Percentiles rank a stretch among this genome's conserved stretches.
Conservation (phyloP, 345 rosid genomes). For the Heritiera littoralis region DNA sequence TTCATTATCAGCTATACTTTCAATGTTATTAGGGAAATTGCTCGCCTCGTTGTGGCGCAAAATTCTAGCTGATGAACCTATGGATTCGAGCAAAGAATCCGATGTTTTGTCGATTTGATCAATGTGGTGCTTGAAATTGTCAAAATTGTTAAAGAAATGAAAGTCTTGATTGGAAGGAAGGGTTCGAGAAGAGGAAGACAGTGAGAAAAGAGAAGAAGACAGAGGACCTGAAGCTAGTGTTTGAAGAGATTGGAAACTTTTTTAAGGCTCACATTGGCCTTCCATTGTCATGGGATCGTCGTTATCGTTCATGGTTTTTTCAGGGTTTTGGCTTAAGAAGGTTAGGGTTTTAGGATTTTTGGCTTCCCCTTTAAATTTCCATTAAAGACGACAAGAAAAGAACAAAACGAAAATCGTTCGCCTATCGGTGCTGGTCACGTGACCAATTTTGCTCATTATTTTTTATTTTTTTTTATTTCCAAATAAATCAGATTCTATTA, state of each 20-base stretch:
- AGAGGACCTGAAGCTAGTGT: slow-evolving; percentile 43
- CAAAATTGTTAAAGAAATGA: slow-evolving; percentile 80
- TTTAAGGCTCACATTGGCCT: slow-evolving; percentile 19
- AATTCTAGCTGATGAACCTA: slow-evolving; percentile 48
- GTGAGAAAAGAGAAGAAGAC: slow-evolving; percentile 47
- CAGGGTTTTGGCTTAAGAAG: background rate
- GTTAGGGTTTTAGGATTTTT: slow-evolving; percentile 17
- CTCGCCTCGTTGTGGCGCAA: slow-evolving; percentile 31
- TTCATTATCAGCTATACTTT: slow-evolving; percentile 47
- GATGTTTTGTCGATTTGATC: slow-evolving; percentile 46
- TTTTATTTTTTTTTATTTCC: too few relatives aligned
- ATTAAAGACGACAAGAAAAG: background rate
- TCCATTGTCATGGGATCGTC: slow-evolving; percentile 33
- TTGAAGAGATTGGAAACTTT: slow-evolving; percentile 37
- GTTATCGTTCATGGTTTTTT: slow-evolving; percentile 12
- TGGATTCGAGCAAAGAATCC: slow-evolving; percentile 50
- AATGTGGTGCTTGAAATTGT: slow-evolving; percentile 63
- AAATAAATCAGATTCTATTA: too few relatives aligned
- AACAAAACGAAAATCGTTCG: too few relatives aligned
- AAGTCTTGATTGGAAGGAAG: slow-evolving; percentile 70
- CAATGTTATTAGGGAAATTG: slow-evolving; percentile 33
- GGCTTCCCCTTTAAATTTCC: background rate
- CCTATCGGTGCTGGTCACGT: background rate
- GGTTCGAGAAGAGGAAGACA: slow-evolving; percentile 48
- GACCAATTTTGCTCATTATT: background rate